Conservation (phyloP, 257 asterid species). For the Nicotiana obtusifolia region DNA sequence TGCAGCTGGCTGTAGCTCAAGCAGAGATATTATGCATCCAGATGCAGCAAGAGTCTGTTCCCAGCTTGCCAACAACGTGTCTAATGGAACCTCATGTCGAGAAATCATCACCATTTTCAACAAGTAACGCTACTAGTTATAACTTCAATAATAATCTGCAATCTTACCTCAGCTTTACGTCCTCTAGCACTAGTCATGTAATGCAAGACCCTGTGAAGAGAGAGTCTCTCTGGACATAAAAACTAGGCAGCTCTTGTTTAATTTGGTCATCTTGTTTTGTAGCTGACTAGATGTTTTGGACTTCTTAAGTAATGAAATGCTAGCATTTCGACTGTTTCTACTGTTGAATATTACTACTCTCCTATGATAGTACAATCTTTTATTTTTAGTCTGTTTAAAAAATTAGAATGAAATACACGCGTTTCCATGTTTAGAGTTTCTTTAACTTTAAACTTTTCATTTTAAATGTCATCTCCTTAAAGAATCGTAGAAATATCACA, state of each 20-base stretch:
- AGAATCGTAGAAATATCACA: no score
- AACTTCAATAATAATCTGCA: conserved; percentile 54
- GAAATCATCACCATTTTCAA: conserved; percentile 41
- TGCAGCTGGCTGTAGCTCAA: conserved; percentile 80
- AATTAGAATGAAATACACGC: neutral
- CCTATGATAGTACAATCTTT: neutral
- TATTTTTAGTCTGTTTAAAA: neutral
- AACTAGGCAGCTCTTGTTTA: neutral
- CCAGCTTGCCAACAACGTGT: conserved; percentile 16
- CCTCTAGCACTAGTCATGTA: conserved; percentile 34
- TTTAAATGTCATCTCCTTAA: neutral
- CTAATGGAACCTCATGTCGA: conserved; percentile 30
- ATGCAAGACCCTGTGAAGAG: conserved; percentile 86
- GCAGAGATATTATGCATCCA: conserved; percentile 84
- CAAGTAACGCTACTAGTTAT: conserved; percentile 17
- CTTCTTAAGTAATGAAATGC: neutral
- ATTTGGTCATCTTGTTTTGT: neutral
- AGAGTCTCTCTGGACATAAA: conserved; percentile 77
- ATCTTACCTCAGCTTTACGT: conserved; percentile 57
- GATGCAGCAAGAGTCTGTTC: conserved; percentile 50
- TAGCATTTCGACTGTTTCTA: neutral
- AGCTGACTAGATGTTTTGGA: conserved; percentile 2
- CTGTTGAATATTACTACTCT: no score
- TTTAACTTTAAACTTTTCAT: neutral
- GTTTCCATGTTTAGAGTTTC: neutral